A percentile compares a stretch with the other conserved stretches of the same genome.
Conservation (phyloP, 305 asterid genomes). For the Solanum hybrid region DNA sequence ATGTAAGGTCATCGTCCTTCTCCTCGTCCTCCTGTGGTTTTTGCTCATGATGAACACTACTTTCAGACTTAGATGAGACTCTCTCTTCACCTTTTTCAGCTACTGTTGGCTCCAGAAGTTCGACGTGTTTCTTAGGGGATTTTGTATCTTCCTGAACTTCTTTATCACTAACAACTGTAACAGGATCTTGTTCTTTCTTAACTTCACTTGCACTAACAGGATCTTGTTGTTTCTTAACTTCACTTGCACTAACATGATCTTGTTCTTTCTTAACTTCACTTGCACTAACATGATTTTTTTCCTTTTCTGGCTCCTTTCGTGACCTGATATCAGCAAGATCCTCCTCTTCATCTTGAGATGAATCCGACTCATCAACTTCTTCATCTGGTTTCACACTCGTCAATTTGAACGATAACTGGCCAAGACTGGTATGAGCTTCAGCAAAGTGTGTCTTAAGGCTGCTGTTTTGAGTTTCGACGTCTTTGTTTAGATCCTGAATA, state of each 20-base stretch:
- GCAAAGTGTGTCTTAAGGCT: constrained; percentile 43
- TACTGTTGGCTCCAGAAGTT: neutral
- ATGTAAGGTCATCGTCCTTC: constrained; percentile 39
- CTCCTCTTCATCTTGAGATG: neutral
- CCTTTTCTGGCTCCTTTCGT: neutral
- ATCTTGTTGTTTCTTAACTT: neutral
- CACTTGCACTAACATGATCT: neutral
- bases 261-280: neutral
- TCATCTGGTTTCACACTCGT: constrained; percentile 37
- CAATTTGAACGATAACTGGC: constrained; percentile 42
- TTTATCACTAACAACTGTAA: neutral
- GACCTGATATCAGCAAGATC: neutral
- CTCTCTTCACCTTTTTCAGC: constrained; percentile 4
- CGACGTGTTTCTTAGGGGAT: neutral
- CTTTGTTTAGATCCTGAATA: constrained; percentile 49
- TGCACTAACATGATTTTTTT: neutral
- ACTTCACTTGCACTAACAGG: neutral
- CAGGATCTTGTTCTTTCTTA: neutral
- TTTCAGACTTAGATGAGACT: neutral
- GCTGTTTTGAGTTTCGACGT: constrained; percentile 44
- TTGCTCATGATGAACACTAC: neutral
- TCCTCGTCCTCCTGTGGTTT: constrained; percentile 16
- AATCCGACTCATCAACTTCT: neutral
- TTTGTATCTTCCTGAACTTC: neutral
- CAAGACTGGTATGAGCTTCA: constrained; percentile 44